Base-by-base conservation (phyloP, 805 yeast species). In the Kodamaea nitidulidarum region DNA sequence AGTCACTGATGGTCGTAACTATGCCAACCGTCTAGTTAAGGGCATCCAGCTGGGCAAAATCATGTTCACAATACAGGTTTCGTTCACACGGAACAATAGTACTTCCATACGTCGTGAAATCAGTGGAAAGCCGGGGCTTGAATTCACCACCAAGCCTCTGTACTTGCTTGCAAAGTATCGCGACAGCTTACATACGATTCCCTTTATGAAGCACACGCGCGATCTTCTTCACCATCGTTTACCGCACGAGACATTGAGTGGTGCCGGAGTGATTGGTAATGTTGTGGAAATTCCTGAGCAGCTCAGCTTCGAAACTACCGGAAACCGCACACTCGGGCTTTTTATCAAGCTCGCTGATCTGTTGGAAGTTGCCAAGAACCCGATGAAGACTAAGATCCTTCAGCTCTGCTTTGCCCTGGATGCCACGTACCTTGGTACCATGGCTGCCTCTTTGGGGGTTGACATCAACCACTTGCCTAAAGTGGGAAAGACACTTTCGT, bases 341-440 rank as follows among this genome's bases (percentile, higher is more conserved):
- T 66, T 65, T 43, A 40, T 52, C 44, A 55, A 55, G 40, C 47
- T 61, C n/a, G 45, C 46, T 17, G 71, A 65, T 38, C 50, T 58
- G 41, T 38, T 51, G 22, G 36, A 42, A 3, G 42, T 45, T 22
- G 62, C 67, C n/a, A 46, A 49, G 22, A 49, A 58, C 41, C 40
- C 42, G 32, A 38, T 34, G 11, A 44, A 42, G 35, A 41, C 57
- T n/a, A 49, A 45, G 27, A 44, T 53, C 39, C 39, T 49, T 15
- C 46, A 41, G 30, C 45, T 61, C 17, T 54, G 56, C 4, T 61
- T 49, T 30, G 46, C 51, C 2, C 52, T 61, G n/a, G 71, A 66
- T 43, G 51, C 61, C 20, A 42, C 64, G 20, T 65, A 49, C 46
- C 48, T 66, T 36, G 57, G 61, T 14, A 44, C 60, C 3, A 42